Evolutionary conservation across 2,329 filamentous ascomycete genomes (phyloP).

Genomic region (Paracoccidioides lutzii): DNA sequence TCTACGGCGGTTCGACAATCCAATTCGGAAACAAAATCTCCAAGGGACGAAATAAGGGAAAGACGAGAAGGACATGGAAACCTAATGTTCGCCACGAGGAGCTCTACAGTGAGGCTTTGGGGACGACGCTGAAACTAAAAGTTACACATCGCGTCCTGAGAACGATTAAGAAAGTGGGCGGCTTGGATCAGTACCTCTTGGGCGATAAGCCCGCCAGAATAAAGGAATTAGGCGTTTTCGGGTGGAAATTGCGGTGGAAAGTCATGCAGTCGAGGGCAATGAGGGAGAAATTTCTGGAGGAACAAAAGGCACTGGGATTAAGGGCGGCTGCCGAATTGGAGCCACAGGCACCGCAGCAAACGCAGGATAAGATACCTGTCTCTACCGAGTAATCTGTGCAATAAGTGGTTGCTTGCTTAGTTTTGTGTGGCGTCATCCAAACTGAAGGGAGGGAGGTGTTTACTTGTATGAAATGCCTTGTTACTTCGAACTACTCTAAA

Average conservation of each 20-base stretch:
- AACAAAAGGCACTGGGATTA: slow-evolving; percentile 56
- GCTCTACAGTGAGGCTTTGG: slow-evolving; percentile 33
- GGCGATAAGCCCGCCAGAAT: slow-evolving; percentile 65
- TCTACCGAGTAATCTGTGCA: neutral
- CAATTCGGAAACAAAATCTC: slow-evolving; percentile 41
- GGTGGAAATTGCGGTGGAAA: slow-evolving; percentile 82
- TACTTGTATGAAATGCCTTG: neutral
- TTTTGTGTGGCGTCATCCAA: neutral
- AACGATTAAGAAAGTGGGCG: slow-evolving; percentile 68
- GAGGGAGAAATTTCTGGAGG: slow-evolving; percentile 49
- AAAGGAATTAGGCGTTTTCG: slow-evolving; percentile 74
- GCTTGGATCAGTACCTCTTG: slow-evolving; percentile 82
- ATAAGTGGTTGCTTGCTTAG: neutral
- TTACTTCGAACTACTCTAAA: neutral
- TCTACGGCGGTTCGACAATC: slow-evolving; percentile 35
- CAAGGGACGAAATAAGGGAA: slow-evolving; percentile 36
- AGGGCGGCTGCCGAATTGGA: slow-evolving; percentile 33
- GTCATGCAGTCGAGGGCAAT: slow-evolving; percentile 67
- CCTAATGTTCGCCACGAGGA: slow-evolving; percentile 38
- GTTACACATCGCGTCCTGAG: slow-evolving; percentile 34
- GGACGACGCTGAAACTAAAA: slow-evolving; percentile 32
- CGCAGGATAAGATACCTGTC: slow-evolving; percentile 15
- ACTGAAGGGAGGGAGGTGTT: neutral
- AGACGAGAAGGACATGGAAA: slow-evolving; percentile 37
- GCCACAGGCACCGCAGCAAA: slow-evolving; percentile 18